Evolutionary conservation across 352 stramenopile species (phyloP).

Genomic region (Globisporangium iwayamae): DNA sequence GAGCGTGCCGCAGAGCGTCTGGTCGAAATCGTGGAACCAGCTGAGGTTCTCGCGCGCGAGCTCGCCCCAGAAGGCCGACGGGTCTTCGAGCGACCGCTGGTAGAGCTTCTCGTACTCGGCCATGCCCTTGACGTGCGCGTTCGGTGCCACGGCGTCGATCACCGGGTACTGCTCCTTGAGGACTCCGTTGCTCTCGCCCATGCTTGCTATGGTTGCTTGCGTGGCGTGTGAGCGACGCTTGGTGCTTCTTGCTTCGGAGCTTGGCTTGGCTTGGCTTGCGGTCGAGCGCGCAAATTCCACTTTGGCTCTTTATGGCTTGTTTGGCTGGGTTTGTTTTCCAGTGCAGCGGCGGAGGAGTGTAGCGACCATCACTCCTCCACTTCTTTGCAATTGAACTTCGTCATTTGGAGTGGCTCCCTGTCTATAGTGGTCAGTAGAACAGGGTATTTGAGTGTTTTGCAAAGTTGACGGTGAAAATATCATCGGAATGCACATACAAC

Average conservation of each 20-base stretch:
- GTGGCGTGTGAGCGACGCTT: not conserved
- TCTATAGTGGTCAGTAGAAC: not conserved
- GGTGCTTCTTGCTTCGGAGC: not conserved
- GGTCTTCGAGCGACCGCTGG: slow-evolving; percentile 85
- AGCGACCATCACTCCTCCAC: not conserved
- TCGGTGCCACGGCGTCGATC: slow-evolving; percentile 40
- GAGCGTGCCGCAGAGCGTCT: slow-evolving; percentile 83
- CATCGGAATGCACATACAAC: not conserved
- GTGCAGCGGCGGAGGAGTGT: not conserved
- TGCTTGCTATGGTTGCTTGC: not conserved
- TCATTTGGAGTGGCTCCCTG: not conserved
- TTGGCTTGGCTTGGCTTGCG: slow-evolving; percentile 9
- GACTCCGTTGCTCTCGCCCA: slow-evolving; percentile 13
- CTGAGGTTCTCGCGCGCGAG: slow-evolving; percentile 85
- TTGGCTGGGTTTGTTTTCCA: slow-evolving; percentile 2
- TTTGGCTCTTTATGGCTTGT: slow-evolving; percentile 2
- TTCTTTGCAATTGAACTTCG: not conserved
- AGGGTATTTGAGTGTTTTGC: too few species aligned
- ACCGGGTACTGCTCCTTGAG: slow-evolving; percentile 21
- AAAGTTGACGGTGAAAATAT: not conserved
- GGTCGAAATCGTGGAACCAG: slow-evolving; percentile 94
- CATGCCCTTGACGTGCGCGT: slow-evolving; percentile 68
- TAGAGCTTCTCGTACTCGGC: slow-evolving; percentile 85
- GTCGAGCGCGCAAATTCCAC: slow-evolving; percentile 13
- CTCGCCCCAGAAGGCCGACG: slow-evolving; percentile 90